Evolutionary conservation across 2,329 filamentous ascomycete genomes (phyloP).

Genomic region (Ceratocystis lukuohia): DNA sequence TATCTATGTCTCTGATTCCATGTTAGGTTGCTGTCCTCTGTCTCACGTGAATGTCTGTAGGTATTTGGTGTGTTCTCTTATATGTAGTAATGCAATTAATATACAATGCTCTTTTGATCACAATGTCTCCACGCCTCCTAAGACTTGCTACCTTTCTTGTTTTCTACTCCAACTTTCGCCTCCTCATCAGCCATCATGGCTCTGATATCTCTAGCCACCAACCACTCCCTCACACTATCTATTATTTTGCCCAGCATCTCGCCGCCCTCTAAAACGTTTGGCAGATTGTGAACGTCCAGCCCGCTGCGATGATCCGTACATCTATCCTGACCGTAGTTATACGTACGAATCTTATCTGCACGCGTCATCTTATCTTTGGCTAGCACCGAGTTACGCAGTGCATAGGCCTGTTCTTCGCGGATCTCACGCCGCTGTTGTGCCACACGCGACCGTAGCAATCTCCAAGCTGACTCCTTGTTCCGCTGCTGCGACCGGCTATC

Average conservation of each 20-base stretch:
- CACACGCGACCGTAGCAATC: conserved; percentile 64
- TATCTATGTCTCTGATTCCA: not conserved
- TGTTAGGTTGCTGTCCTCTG: not conserved
- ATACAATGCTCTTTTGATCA: conserved; percentile 3
- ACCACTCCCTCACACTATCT: conserved; percentile 63
- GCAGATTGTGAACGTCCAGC: conserved; percentile 64
- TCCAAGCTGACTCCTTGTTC: conserved; percentile 81
- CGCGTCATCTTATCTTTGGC: conserved; percentile 71
- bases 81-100: conserved; percentile 7
- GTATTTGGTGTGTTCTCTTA: not conserved
- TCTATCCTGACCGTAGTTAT: conserved; percentile 63
- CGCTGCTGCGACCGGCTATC: conserved; percentile 81
- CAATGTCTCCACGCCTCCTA: not conserved
- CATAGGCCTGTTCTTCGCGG: conserved; percentile 65
- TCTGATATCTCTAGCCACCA: conserved; percentile 61
- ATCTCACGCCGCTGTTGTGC: conserved; percentile 69
- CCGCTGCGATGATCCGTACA: conserved; percentile 83
- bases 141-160: conserved; percentile 20
- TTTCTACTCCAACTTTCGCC: conserved; percentile 23
- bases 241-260: conserved; percentile 61
- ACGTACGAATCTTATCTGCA: conserved; percentile 87
- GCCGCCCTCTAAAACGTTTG: conserved; percentile 63
- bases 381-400: conserved; percentile 63
- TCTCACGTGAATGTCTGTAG: not conserved
- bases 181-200: conserved; percentile 53